These are phyloP conservation scores for Bombardia bombarda DNA, from an alignment of 495 filamentous ascomycete species.

Conservation along the genomic window DNA sequence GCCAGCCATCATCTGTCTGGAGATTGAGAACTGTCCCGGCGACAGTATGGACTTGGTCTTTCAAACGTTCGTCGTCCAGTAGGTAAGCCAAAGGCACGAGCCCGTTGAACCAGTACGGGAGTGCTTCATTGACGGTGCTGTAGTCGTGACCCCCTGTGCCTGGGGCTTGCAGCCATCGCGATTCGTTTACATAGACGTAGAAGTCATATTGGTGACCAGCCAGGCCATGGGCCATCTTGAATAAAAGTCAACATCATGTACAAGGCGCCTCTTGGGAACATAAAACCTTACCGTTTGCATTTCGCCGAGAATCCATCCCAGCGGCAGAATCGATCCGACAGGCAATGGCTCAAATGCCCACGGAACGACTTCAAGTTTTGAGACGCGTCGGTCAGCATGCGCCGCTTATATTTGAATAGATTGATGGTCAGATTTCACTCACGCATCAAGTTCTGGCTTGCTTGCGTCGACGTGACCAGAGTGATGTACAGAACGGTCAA, in stretches of 20 bases:
- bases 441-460: not conserved
- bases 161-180: slow-evolving; percentile 34
- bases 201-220: slow-evolving; percentile 55
- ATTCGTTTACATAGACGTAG: slow-evolving; percentile 49
- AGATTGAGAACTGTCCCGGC: slow-evolving; percentile 43
- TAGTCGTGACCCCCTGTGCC: slow-evolving; percentile 47
- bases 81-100: slow-evolving; percentile 55
- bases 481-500: slow-evolving; percentile 3
- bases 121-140: slow-evolving; percentile 48
- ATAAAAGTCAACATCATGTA: slow-evolving; percentile 1
- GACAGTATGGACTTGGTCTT: slow-evolving; percentile 42
- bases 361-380: slow-evolving; percentile 4
- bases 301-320: slow-evolving; percentile 54
- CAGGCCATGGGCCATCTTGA: slow-evolving; percentile 43
- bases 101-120: slow-evolving; percentile 63
- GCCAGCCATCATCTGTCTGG: slow-evolving; percentile 52
- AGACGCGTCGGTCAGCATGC: not conserved
- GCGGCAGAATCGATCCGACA: slow-evolving; percentile 49
- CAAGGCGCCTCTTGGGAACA: too few species aligned
- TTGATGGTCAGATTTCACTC: too few species aligned
- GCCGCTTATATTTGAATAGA: too few species aligned
- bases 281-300: slow-evolving; percentile 33
- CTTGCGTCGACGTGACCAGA: too few species aligned
- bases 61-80: slow-evolving; percentile 45
- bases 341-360: slow-evolving; percentile 37